These are phyloP conservation scores for Talaromyces piceae DNA, from an alignment of 2,329 filamentous ascomycete genomes.

Conservation along the genomic window DNA sequence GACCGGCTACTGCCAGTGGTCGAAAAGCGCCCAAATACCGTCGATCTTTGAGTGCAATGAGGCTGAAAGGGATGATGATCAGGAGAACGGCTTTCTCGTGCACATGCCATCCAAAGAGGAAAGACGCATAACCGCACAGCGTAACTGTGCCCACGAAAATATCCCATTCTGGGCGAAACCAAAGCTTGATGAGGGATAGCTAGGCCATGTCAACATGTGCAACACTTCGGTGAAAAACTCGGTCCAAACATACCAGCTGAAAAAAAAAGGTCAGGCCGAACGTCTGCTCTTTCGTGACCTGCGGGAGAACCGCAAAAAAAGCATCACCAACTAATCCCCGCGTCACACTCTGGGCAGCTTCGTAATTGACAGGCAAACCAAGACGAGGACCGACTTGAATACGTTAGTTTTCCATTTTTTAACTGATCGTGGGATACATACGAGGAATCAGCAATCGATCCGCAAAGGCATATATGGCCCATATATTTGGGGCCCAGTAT, in stretches of 20 bases:
- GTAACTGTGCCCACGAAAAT: constrained; percentile 84
- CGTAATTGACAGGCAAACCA: constrained; percentile 62
- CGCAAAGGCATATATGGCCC: constrained; percentile 91
- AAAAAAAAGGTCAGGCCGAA: constrained; percentile 77
- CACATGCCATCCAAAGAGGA: constrained; percentile 97
- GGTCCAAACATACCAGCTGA: constrained; percentile 51
- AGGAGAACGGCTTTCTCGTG: constrained; percentile 95
- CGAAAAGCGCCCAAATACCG: constrained; percentile 87
- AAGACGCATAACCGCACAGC: constrained; percentile 90
- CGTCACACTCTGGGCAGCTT: constrained; percentile 80
- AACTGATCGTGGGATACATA: constrained; percentile 41
- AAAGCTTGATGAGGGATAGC: constrained; percentile 73
- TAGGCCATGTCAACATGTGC: constrained; percentile 17
- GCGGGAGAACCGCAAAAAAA: constrained; percentile 84
- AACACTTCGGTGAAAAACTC: not conserved
- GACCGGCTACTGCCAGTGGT: constrained; percentile 83
- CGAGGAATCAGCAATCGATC: constrained; percentile 76
- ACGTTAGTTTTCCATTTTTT: not conserved
- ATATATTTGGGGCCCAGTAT: constrained; percentile 96
- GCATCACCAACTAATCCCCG: constrained; percentile 90
- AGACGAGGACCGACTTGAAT: constrained; percentile 68
- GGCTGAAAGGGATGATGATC: constrained; percentile 88
- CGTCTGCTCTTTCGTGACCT: constrained; percentile 71
- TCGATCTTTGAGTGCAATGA: constrained; percentile 83
- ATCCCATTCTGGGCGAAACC: constrained; percentile 73